Conservation (phyloP, 129 eudicot genomes). For the Glebionis coronaria region DNA sequence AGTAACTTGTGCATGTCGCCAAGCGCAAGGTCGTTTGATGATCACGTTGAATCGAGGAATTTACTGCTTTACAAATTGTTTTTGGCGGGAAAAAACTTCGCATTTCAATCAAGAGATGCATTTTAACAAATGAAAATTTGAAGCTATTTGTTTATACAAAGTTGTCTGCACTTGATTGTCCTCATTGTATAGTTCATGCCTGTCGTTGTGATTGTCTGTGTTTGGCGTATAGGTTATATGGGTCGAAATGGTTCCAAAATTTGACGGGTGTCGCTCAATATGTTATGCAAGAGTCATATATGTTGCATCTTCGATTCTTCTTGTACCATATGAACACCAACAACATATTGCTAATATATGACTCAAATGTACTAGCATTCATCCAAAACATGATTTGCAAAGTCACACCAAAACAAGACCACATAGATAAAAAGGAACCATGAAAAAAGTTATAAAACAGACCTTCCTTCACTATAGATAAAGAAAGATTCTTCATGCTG, state of each 20-base stretch:
- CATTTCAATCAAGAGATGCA: neutral
- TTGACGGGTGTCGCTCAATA: too few species aligned
- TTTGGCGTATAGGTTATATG: neutral
- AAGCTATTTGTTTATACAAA: too few species aligned
- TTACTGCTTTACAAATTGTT: neutral
- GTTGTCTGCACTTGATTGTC: neutral
- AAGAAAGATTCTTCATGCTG: constrained; percentile 24
- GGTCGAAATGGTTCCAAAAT: too few species aligned
- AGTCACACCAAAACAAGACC: constrained; percentile 16
- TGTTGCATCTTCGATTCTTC: neutral
- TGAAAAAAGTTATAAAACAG: constrained; percentile 22
- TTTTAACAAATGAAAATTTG: neutral
- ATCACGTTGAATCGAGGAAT: neutral
- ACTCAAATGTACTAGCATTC: constrained; percentile 5
- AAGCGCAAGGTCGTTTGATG: constrained; percentile 1
- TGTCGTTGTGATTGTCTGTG: neutral
- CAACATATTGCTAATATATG: neutral
- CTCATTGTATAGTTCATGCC: neutral
- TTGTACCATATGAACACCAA: neutral
- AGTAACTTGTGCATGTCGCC: constrained; percentile 3
- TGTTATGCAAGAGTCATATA: too few species aligned
- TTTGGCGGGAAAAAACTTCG: neutral
- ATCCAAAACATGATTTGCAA: neutral
- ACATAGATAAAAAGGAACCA: constrained; percentile 22
- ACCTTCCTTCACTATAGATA: constrained; percentile 12